A percentile compares a stretch with the other conserved stretches of the same genome.
Conservation (phyloP, 2,329 filamentous ascomycete genomes). For the Diaporthe vexans region DNA sequence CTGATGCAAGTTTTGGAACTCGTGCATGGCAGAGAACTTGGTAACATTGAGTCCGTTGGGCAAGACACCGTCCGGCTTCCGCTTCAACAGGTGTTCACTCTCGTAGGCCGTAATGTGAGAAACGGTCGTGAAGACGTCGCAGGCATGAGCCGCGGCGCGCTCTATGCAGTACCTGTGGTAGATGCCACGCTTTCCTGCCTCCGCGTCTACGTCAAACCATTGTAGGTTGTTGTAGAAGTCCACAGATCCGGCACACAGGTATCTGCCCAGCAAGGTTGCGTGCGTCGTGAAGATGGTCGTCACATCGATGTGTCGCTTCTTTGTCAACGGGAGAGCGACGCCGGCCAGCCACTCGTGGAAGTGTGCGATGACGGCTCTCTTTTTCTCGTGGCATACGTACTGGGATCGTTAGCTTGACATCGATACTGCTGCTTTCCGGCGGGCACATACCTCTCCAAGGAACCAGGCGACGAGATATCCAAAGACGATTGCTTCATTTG, state of each 20-base stretch:
- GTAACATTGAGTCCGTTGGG: slow-evolving; percentile 98
- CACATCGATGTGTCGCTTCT: slow-evolving; percentile 94
- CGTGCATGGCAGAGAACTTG: slow-evolving; percentile 98
- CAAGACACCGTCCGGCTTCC: slow-evolving; percentile 95
- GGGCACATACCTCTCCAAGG: slow-evolving; percentile 84
- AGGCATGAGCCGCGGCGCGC: slow-evolving; percentile 89
- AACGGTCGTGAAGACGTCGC: slow-evolving; percentile 98
- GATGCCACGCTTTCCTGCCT: slow-evolving; percentile 97
- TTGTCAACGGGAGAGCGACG: slow-evolving; percentile 90
- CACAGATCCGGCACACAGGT: slow-evolving; percentile 96
- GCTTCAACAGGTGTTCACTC: slow-evolving; percentile 96
- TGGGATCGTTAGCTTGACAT: slow-evolving; percentile 54
- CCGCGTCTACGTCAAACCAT: slow-evolving; percentile 94
- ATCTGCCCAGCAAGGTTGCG: slow-evolving; percentile 93
- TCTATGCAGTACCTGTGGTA: slow-evolving; percentile 99
- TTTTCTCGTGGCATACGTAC: slow-evolving; percentile 95
- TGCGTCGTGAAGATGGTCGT: slow-evolving; percentile 99
- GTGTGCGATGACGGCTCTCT: slow-evolving; percentile 93
- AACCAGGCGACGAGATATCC: slow-evolving; percentile 99
- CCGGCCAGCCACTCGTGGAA: slow-evolving; percentile 99
- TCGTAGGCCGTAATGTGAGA: slow-evolving; percentile 99
- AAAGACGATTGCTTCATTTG: slow-evolving; percentile 97
- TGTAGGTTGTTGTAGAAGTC: slow-evolving; percentile 99
- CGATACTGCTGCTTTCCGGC: slow-evolving; percentile 3
- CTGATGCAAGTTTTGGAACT: slow-evolving; percentile 98